A percentile compares a stretch with the other conserved stretches of the same genome.
These are phyloP conservation scores for Vaccinium vitisidaea DNA, from an alignment of 148 eudicot genomes.

Conservation along the genomic window DNA sequence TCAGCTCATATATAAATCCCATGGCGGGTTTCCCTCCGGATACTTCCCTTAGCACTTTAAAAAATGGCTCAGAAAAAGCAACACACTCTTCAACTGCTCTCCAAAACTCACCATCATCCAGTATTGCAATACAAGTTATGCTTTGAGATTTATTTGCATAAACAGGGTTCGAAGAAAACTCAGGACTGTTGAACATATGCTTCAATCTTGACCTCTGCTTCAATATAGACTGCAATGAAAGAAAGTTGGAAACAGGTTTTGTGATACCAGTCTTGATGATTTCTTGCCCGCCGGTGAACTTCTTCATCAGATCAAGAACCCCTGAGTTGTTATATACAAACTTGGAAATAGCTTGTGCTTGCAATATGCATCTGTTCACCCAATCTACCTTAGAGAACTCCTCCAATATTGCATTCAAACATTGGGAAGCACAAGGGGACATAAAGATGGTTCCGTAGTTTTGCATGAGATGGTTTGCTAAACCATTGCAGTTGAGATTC, in stretches of 20 bases:
- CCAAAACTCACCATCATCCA: constrained; percentile 93
- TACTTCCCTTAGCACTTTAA: constrained; percentile 86
- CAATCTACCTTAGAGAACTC: constrained; percentile 92
- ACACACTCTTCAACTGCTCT: constrained; percentile 79
- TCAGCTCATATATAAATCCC: constrained; percentile 79
- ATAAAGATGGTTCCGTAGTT: constrained; percentile 70
- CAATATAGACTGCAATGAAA: constrained; percentile 71
- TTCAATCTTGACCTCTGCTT: constrained; percentile 79
- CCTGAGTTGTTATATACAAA: constrained; percentile 63
- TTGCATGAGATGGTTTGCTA: constrained; percentile 74
- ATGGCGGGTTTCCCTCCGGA: constrained; percentile 79
- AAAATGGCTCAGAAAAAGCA: constrained; percentile 87
- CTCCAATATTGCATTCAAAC: constrained; percentile 72
- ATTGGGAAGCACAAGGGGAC: constrained; percentile 90
- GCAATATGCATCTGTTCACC: constrained; percentile 72
- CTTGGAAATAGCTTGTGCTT: constrained; percentile 80
- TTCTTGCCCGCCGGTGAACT: constrained; percentile 74
- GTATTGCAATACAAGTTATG: constrained; percentile 51
- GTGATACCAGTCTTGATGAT: constrained; percentile 78
- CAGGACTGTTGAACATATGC: constrained; percentile 81
- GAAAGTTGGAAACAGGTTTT: constrained; percentile 67
- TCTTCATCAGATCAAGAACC: constrained; percentile 75
- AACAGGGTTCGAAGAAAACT: constrained; percentile 48
- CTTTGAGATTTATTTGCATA: constrained; percentile 70
- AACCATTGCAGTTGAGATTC: constrained; percentile 57